Evolutionary conservation across 163 green algal genomes (phyloP).

Genomic region (Chlorella variabilis): DNA sequence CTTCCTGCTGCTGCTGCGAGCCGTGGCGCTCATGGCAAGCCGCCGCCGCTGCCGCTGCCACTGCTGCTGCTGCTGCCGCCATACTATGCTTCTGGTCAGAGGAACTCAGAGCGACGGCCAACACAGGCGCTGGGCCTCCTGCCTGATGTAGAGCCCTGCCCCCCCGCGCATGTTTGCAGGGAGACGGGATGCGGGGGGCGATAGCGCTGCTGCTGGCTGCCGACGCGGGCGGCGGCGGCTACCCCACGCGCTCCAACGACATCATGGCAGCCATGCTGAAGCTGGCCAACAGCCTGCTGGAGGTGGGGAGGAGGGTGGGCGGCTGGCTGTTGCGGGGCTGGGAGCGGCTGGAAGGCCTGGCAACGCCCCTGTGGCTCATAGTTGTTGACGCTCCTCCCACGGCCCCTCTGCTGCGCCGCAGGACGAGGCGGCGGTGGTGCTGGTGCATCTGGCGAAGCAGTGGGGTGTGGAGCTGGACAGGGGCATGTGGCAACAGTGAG

Average conservation of each 20-base stretch:
- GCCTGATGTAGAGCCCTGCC: no score
- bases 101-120: no score
- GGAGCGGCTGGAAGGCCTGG: neutral
- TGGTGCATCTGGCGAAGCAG: neutral
- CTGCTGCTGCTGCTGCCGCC: neutral
- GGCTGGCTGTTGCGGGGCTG: neutral
- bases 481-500: constrained; percentile 25
- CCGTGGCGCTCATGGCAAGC: constrained; percentile 8
- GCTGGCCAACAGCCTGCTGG: constrained; percentile 10
- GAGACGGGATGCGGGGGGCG: constrained; percentile 17
- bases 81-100: neutral
- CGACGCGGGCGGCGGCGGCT: neutral
- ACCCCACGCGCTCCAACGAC: neutral
- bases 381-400: no score
- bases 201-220: constrained; percentile 15
- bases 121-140: no score
- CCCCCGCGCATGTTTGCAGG: no score
- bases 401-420: neutral
- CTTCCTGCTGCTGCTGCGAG: constrained; percentile 17
- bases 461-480: constrained; percentile 17
- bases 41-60: neutral
- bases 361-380: neutral
- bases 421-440: neutral
- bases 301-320: neutral
- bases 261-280: neutral